phyloP scores from a whole-genome alignment of 805 yeast genomes.

The Yamadazyma ubonensis region DNA sequence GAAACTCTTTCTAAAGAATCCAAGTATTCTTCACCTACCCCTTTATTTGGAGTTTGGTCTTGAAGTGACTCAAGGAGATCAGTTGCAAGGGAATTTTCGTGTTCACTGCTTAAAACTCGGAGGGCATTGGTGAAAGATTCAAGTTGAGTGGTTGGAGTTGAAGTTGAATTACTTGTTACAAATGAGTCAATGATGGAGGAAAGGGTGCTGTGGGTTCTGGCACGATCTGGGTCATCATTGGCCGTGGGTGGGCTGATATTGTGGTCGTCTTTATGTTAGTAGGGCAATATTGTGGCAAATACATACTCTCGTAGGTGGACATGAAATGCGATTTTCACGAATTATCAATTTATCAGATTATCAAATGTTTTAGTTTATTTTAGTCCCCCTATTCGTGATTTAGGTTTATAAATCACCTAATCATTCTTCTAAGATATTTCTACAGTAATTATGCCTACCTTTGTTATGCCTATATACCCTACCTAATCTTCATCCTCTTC shows the following conservation, averaged over 20 bases:
- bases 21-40: conserved; percentile 67
- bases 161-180: conserved; percentile 18
- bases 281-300: background rate
- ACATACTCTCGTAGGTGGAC: conserved; percentile 49
- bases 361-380: too few species aligned
- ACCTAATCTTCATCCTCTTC: conserved; percentile 12
- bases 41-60: conserved; percentile 27
- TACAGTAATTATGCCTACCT: too few species aligned
- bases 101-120: conserved; percentile 27
- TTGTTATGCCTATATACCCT: too few species aligned
- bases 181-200: conserved; percentile 35
- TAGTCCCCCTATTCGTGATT: background rate
- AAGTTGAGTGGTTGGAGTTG: background rate
- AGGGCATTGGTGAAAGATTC: conserved; percentile 34
- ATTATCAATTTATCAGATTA: too few species aligned
- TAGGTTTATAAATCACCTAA: too few species aligned
- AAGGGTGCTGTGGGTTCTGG: conserved; percentile 26
- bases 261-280: conserved; percentile 35
- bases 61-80: conserved; percentile 26
- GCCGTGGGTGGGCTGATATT: conserved; percentile 21
- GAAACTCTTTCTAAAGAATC: conserved; percentile 74
- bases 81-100: conserved; percentile 29
- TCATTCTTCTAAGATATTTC: too few species aligned
- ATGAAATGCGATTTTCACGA: conserved; percentile 16
- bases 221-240: conserved; percentile 21